Percentiles rank a stretch among this genome's conserved stretches.
Evolutionary conservation across 495 filamentous ascomycete genomes (phyloP).

Genomic region (Thermothielavioides terrestris): DNA sequence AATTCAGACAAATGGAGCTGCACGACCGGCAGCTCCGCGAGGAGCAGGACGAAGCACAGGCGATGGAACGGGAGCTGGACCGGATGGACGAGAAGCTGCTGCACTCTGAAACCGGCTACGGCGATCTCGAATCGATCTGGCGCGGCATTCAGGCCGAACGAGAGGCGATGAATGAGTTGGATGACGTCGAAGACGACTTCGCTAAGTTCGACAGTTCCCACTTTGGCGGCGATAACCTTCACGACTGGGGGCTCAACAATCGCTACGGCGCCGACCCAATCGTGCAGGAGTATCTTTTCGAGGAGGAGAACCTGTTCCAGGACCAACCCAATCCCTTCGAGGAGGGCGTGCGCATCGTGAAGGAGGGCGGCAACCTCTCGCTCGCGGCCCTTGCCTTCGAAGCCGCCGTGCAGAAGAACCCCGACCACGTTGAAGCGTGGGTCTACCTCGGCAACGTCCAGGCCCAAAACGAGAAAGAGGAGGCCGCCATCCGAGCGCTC

Average conservation of each 20-base stretch:
- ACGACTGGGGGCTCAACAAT: conserved; percentile 41
- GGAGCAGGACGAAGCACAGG: conserved; percentile 55
- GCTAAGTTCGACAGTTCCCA: conserved; percentile 60
- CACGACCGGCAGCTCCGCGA: conserved; percentile 47
- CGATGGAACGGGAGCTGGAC: conserved; percentile 84
- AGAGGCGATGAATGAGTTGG: conserved; percentile 58
- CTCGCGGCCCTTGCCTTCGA: conserved; percentile 95
- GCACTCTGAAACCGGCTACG: conserved; percentile 53
- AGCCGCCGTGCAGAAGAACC: conserved; percentile 83
- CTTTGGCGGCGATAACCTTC: conserved; percentile 62
- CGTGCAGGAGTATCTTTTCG: conserved; percentile 86
- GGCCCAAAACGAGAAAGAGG: conserved; percentile 97
- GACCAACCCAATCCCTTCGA: conserved; percentile 71
- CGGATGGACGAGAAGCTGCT: conserved; percentile 59
- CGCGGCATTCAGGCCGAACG: conserved; percentile 76
- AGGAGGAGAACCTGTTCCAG: conserved; percentile 83
- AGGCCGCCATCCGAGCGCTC: conserved; percentile 93
- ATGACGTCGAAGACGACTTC: conserved; percentile 52
- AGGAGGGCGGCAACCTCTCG: conserved; percentile 85
- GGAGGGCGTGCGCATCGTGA: conserved; percentile 84
- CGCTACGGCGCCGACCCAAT: conserved; percentile 54
- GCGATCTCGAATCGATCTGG: conserved; percentile 87
- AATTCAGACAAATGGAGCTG: conserved; percentile 83
- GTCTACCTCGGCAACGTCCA: conserved; percentile 81
- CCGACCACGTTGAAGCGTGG: conserved; percentile 86